Evolutionary conservation across 2,329 filamentous ascomycete species (phyloP).

Genomic region (Dothideomycetidae sp.): DNA sequence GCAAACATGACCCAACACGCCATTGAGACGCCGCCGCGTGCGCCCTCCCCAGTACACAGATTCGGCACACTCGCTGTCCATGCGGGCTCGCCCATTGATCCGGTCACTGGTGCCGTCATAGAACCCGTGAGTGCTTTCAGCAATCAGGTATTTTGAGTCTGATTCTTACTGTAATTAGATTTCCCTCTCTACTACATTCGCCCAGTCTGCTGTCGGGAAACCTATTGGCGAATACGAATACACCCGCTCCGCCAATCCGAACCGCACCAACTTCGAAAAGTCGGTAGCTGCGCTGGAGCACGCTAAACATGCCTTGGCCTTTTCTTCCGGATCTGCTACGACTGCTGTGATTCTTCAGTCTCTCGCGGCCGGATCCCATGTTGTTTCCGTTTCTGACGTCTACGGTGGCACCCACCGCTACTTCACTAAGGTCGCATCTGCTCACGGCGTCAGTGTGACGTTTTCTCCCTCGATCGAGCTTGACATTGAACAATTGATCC

Average conservation of each 20-base stretch:
- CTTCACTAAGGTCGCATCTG: conserved; percentile 93
- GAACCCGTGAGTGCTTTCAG: conserved; percentile 42
- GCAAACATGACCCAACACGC: conserved; percentile 29
- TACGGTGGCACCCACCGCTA: conserved; percentile 97
- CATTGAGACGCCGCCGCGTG: conserved; percentile 59
- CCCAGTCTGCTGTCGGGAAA: conserved; percentile 75
- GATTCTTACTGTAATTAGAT: conserved; percentile 39
- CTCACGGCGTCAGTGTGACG: conserved; percentile 85
- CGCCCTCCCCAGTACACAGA: conserved; percentile 57
- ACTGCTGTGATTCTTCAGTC: conserved; percentile 90
- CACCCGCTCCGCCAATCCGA: conserved; percentile 84
- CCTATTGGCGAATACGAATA: conserved; percentile 88
- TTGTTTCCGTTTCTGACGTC: conserved; percentile 92
- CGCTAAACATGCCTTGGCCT: conserved; percentile 83
- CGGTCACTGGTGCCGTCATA: conserved; percentile 86
- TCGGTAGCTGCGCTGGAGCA: conserved; percentile 87
- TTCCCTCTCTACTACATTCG: conserved; percentile 90
- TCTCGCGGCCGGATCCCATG: conserved; percentile 77
- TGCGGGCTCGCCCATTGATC: conserved; percentile 81
- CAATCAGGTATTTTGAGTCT: conserved; percentile 1
- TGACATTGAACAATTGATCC: conserved; percentile 73
- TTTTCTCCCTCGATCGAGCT: conserved; percentile 88
- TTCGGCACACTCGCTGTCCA: conserved; percentile 95
- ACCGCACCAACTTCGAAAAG: conserved; percentile 84
- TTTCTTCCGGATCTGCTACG: conserved; percentile 84